Evolutionary conservation across 768 basidiomycete species (phyloP).

Genomic region (Leccinum obscurum): DNA sequence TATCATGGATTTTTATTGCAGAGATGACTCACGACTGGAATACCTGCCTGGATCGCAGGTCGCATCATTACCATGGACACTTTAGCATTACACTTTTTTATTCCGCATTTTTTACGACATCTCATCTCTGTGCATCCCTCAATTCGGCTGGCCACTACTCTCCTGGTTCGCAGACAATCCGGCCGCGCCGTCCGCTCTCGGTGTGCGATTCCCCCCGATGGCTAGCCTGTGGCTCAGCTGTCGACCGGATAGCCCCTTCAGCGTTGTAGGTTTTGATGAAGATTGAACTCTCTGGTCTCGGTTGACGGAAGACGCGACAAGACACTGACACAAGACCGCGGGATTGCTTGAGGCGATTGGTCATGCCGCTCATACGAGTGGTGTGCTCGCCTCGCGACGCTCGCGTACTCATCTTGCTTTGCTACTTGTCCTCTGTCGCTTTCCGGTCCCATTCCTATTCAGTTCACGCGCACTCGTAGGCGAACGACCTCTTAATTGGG

Average conservation of each 20-base stretch:
- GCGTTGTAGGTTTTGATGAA: slow-evolving; percentile 44
- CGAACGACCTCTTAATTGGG: slow-evolving; percentile 81
- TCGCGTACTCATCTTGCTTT: slow-evolving; percentile 49
- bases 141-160: slow-evolving; percentile 17
- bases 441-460: slow-evolving; percentile 50
- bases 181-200: slow-evolving; percentile 55
- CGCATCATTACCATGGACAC: slow-evolving; percentile 53
- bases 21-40: slow-evolving; percentile 43
- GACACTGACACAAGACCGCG: slow-evolving; percentile 66
- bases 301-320: slow-evolving; percentile 53
- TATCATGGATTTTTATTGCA: slow-evolving; percentile 40
- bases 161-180: slow-evolving; percentile 35
- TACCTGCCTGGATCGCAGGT: slow-evolving; percentile 59
- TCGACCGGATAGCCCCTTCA: slow-evolving; percentile 14
- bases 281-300: slow-evolving; percentile 51
- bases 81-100: slow-evolving; percentile 38
- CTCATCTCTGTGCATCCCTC: slow-evolving; percentile 23
- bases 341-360: slow-evolving; percentile 52
- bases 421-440: slow-evolving; percentile 39
- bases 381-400: slow-evolving; percentile 55
- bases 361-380: slow-evolving; percentile 48
- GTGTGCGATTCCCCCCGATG: slow-evolving; percentile 26
- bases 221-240: slow-evolving; percentile 44
- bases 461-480: slow-evolving; percentile 59
- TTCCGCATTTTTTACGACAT: slow-evolving; percentile 46